phyloP scores from a whole-genome alignment of 352 stramenopile genomes.

The Paralagenidium karlingii region DNA sequence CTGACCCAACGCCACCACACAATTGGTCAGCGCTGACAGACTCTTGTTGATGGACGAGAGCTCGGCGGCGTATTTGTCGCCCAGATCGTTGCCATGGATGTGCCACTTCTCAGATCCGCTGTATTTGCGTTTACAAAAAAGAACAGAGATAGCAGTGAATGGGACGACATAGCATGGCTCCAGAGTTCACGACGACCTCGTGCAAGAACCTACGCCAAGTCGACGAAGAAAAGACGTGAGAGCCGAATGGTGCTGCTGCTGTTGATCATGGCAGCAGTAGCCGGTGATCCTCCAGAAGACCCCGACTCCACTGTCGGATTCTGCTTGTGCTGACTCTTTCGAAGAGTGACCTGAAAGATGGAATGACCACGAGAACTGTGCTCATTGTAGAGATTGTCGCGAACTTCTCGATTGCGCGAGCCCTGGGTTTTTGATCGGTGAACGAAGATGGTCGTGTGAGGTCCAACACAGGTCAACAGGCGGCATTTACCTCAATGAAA shows the following conservation, averaged over 20 bases:
- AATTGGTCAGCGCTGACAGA: slow-evolving; percentile 60
- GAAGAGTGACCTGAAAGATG: slow-evolving; percentile 57
- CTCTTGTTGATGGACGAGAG: slow-evolving; percentile 63
- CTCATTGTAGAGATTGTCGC: slow-evolving; percentile 66
- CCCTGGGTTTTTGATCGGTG: slow-evolving; percentile 14
- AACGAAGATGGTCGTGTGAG: too few species aligned
- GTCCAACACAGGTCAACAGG: background rate
- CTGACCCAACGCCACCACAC: slow-evolving; percentile 51
- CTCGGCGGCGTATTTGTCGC: slow-evolving; percentile 48
- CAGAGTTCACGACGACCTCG: too few species aligned
- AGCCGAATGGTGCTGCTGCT: slow-evolving; percentile 14
- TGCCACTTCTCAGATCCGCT: slow-evolving; percentile 66
- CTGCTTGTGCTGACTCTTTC: slow-evolving; percentile 11
- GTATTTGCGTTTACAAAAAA: slow-evolving; percentile 1
- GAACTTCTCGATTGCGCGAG: slow-evolving; percentile 47
- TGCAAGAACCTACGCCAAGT: slow-evolving; percentile 41
- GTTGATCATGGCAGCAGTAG: background rate
- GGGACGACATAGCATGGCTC: too few species aligned
- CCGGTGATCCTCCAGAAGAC: background rate
- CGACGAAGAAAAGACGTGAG: slow-evolving; percentile 56
- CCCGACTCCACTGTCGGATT: background rate
- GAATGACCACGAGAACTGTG: slow-evolving; percentile 54
- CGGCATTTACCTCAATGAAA: slow-evolving; percentile 32
- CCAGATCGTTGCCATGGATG: slow-evolving; percentile 30
- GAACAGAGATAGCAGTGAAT: slow-evolving; percentile 1